Base-by-base conservation (phyloP, 169 alveolate species). In the Plasmodium vivax region DNA sequence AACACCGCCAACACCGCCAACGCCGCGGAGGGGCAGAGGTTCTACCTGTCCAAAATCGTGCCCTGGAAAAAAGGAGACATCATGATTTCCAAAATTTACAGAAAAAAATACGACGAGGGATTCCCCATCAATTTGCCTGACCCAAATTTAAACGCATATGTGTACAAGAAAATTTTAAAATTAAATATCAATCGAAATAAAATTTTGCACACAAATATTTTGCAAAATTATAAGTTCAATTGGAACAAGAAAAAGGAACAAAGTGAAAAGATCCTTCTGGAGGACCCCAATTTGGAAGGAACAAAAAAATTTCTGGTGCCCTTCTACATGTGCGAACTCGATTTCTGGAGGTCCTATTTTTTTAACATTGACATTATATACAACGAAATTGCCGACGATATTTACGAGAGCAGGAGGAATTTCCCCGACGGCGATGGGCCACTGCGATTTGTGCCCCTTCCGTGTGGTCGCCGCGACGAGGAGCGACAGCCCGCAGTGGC, bases 21-120 rank as follows among this genome's bases (percentile, higher is more conserved):
- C n/a, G n/a, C n/a, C n/a, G n/a, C 32, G 7, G 12, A 32, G 38
- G 81, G 41, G 27, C 77, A 92, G 47, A 92, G 51, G 83, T 10
- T 79, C 2, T 82, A 83, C 68, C 58, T 92, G 30, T 92, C 95
- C 10, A 82, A 74, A 71, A 82, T 92, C 16, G 95, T 92, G 1
- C 95, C 95, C 38, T 92, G 95, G 95, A 92, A 92, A 92, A 92
- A 92, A 58, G 95, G 83, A 32, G 95, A 92, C 58, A 83, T 92
- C 34, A 92, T 92, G 95, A 58, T 92, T 32, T 92, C 95, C 2
- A 92, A 92, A 82, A 92, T 92, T 68, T 92, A 92, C 41, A 30
- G 95, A 47, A 92, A 82, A 51, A 92, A 92, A 92, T 92, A 71
- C 56, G 73, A 83, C 0, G 82, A 92, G 32, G 85, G 92, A 16